Evolutionary conservation across 352 stramenopile species (phyloP).

Genomic region (Phytophthora citricola): DNA sequence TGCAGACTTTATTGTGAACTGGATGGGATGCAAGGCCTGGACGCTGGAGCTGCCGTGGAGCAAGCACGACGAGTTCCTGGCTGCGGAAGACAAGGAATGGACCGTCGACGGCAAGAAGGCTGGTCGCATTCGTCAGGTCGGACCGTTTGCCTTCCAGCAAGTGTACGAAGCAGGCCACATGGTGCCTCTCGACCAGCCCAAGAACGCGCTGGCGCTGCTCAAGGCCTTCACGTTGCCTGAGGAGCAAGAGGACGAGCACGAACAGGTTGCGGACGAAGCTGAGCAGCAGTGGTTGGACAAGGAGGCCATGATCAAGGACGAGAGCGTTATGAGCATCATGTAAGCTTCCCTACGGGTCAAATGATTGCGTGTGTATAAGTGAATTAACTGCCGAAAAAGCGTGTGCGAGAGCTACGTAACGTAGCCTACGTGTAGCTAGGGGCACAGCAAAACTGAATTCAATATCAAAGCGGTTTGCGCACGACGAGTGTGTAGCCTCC

Average conservation of each 20-base stretch:
- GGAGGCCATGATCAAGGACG: conserved; percentile 40
- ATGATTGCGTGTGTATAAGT: conserved; percentile 25
- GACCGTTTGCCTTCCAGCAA: conserved; percentile 93
- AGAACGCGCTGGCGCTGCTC: conserved; percentile 95
- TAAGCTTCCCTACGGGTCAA: conserved; percentile 17
- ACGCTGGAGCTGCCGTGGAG: conserved; percentile 94
- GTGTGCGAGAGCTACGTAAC: too few species aligned
- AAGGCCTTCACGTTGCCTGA: conserved; percentile 85
- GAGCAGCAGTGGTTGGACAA: conserved; percentile 32
- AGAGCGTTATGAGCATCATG: conserved; percentile 51
- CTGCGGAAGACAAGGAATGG: conserved; percentile 65
- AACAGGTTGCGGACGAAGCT: conserved; percentile 21
- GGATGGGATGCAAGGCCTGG: conserved; percentile 97
- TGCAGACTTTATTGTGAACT: conserved; percentile 98
- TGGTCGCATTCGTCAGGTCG: conserved; percentile 64
- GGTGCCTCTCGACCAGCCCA: conserved; percentile 95
- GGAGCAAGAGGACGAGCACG: conserved; percentile 30
- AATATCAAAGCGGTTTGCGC: conserved; percentile 40
- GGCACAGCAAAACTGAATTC: conserved; percentile 22
- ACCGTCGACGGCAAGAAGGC: conserved; percentile 64
- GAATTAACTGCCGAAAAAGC: neutral
- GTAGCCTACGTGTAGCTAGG: too few species aligned
- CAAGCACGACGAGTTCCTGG: conserved; percentile 60
- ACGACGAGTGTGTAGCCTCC: conserved; percentile 67
- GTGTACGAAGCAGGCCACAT: conserved; percentile 97